Evolutionary conservation across 2,329 filamentous ascomycete genomes (phyloP), one percentile per base, ranked within the genome.

Genomic region (Colletotrichum higginsianum): DNA sequence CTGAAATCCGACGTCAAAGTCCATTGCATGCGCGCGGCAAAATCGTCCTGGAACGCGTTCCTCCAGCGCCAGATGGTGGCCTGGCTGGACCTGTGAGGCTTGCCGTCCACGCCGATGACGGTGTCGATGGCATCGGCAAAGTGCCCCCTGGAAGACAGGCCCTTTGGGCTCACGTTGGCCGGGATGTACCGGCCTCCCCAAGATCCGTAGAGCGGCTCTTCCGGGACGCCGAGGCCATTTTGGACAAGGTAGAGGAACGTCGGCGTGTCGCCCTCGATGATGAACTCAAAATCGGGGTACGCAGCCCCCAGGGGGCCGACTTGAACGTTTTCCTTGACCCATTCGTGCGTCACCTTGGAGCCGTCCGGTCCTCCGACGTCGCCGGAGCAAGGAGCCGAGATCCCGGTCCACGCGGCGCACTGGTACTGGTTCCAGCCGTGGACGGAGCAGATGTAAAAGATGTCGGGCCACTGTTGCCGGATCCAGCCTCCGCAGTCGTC

Each of bases 401-500:
- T 90, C 0, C 88, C 88, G 1, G 81, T 83, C 88, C 89, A 90
- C 0, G 88, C 79, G 0, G 88, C 88, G 62, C 84, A 75, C 2
- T 82, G 82, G 72, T 90, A 91, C 58, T 86, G 80, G 74, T 87
- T 87, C 84, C 85, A 90, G 8, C 83, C 87, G 75, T 90, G 89
- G 1, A 89, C 77, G 0, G 86, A 88, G 16, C 80, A 81, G 65
- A 91, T 88, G 77, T 89, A 90, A 74, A 88, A 86, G 8, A 90
- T 76, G 35, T 87, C 84, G 0, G 89, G 87, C 71, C 85, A 90
- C 3, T 82, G 83, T 56, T 81, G 78, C 18, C 88, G 84, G 46
- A 91, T 86, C 88, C 88, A 90, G 0, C 83, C 78, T 0, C 87
- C 88, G 0, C 86, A 85, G 72, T 91, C 85, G 72, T 90, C 88